Conservation (phyloP, 768 basidiomycete species). For the Russula vinacea region DNA sequence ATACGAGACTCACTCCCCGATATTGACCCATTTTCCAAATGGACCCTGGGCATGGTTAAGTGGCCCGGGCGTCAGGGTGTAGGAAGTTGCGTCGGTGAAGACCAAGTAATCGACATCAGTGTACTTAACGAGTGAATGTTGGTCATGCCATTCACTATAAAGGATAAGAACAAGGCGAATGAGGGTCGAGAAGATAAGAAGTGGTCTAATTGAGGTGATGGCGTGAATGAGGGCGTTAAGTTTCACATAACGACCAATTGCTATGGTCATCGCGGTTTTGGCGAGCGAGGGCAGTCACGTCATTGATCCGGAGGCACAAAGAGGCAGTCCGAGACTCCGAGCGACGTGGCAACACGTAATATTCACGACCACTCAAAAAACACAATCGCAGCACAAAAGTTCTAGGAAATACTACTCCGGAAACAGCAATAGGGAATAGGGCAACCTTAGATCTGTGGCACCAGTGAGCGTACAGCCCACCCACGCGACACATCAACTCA, state of each 20-base stretch:
- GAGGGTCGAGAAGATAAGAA: slow-evolving; percentile 53
- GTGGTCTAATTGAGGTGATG: slow-evolving; percentile 45
- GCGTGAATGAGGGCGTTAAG: background rate
- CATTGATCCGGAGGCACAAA: background rate
- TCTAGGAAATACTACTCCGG: slow-evolving; percentile 16
- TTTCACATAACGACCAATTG: background rate
- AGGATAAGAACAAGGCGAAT: slow-evolving; percentile 69
- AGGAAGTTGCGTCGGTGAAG: slow-evolving; percentile 86
- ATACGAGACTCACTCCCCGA: slow-evolving; percentile 70
- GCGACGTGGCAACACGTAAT: slow-evolving; percentile 28
- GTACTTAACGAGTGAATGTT: slow-evolving; percentile 80
- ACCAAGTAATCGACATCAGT: slow-evolving; percentile 98
- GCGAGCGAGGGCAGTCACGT: background rate
- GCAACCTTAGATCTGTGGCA: slow-evolving; percentile 23
- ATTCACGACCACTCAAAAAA: slow-evolving; percentile 5
- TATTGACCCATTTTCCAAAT: slow-evolving; percentile 41
- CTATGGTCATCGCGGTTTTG: background rate
- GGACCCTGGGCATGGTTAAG: slow-evolving; percentile 62
- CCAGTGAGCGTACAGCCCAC: slow-evolving; percentile 14
- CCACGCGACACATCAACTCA: slow-evolving; percentile 35
- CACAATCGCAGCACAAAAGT: slow-evolving; percentile 19
- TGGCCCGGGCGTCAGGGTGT: slow-evolving; percentile 50
- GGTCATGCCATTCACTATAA: slow-evolving; percentile 91
- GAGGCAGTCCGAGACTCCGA: background rate
- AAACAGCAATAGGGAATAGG: background rate